Evolutionary conservation across 345 rosid genomes (phyloP), one percentile per base, ranked within the genome.

Genomic region (Noccaea caerulescens): DNA sequence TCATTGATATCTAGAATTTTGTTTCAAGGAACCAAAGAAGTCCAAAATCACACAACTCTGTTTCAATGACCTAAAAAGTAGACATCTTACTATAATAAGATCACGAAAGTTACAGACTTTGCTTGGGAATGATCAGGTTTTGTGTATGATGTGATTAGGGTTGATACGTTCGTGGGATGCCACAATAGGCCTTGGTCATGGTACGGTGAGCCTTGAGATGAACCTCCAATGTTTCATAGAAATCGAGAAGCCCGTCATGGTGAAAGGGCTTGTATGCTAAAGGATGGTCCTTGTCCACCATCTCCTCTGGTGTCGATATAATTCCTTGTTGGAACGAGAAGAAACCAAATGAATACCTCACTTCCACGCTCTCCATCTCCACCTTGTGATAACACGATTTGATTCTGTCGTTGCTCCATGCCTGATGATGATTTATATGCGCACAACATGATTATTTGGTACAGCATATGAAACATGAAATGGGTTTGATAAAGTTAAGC

Each of bases 341-440:
- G 18, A 82, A 38, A 1, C 89, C 93, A 1, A 86, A 38, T 1
- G 97, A 68, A 27, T 86, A 89, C 70, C 97, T 79, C 25, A 51
- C 65, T 74, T 80, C 85, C 9, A 73, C 70, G 3, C 85, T 77
- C 10, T 69, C 79, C 69, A 86, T 73, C 23, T 73, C 80, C 6
- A 92, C 97, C 71, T 87, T 69, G 39, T 92, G 93, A 54, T 79
- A 81, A 59, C 85, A 74, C 0, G 90, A 38, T 34, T 66, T 71
- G 68, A 92, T 82, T 50, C 86, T 81, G 59, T 85, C 91, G 44
- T 92, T 92, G 76, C 92, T 89, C 97, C 96, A 92, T 11, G 85
- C 97, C 97, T 91, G 13, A 66, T 34, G 13, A 66, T 34, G 50
- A 62, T 62, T 20, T 10, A 16, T 51, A 32, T 41, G 36, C 32